Base-by-base conservation (phyloP, 2,329 filamentous ascomycete genomes). In the Trichoderma arundinaceum region DNA sequence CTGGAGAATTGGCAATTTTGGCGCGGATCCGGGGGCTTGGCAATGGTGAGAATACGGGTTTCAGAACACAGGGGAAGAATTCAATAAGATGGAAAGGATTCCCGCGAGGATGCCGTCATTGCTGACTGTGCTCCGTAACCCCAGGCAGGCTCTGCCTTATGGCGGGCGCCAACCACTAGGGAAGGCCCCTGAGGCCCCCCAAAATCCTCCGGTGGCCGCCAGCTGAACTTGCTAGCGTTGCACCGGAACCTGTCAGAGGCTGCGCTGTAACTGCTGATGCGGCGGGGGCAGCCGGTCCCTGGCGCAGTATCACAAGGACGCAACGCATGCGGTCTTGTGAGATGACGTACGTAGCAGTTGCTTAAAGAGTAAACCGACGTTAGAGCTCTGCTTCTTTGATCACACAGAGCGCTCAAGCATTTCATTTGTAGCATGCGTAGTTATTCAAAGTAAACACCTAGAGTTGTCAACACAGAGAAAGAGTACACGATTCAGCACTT, bases 51-150 rank as follows among this genome's bases (percentile, higher is more conserved):
- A 22, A 33, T 43, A n/a, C 35, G 59, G 17, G 22, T 52, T 33
- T 28, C 32, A 28, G n/a, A 48, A 51, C 15, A 39, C 19, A 46
- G 35, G 38, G 28, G 38, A 8, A 39, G 46, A 19, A 46, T 46
- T 22, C 7, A 22, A 48, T 38, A 17, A 51, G 38, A 62, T 33
- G 12, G 32, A 38, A 60, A 38, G 41, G 38, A 53, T 12, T 28
- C 22, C 22, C 22, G 22, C 43, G 15, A 33, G 38, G 17, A 59
- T 63, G 60, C 60, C 59, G 60, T 63, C 60, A 63, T 38, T 52
- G 59, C 49, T 53, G 49, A 38, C 49, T 19, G 32, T 15, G n/a
- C 54, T 28, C 28, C 19, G 28, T 22, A 46, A n/a, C 56, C 56
- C 44, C n/a, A 15, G 19, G 35, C 38, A 22, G 49, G 49, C 60